Base-by-base conservation (phyloP, 805 yeast species). In the Cyberlindnera mrakii region DNA sequence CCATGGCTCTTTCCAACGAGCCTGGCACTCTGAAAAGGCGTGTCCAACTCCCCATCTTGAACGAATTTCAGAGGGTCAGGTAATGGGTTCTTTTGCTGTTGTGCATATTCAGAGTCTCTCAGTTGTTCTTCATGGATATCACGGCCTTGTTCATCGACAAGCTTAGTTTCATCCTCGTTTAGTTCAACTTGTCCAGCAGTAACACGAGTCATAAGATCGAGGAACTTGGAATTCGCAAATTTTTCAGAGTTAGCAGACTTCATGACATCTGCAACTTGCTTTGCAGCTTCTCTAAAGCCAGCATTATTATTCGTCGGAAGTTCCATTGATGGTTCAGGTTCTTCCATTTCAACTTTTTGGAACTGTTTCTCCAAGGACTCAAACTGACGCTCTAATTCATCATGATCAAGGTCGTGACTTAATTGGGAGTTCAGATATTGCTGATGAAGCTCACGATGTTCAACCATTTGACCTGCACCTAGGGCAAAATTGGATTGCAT, bases 31-130 rank as follows among this genome's bases (percentile, higher is more conserved):
- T 50, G 55, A 44, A 40, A 54, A 8, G 62, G 62, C 2, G 54
- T 45, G 2, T 44, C 39, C 16, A 58, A 40, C 20, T 51, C 53
- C 16, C 53, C 54, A 10, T 52, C 53, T 35, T 45, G 41, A 30
- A 58, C 36, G 23, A 48, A 47, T 30, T 40, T 51, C 37, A 58
- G 44, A 40, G 62, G 62, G 45, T 58, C 61, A 19, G 62, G 59
- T 8, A 58, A 33, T 15, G n/a, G 30, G 37, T 27, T 37, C 40
- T 39, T 39, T 29, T 33, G 42, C 30, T 2, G 16, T 10, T n/a
- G 37, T 16, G 40, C 40, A 9, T 45, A 44, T 17, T 42, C 42
- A 7, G 14, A 6, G 5, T 35, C 19, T 5, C 33, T 25, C 7
- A 18, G 19, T 4, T 43, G 10, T 14, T 40, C 27, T 31, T 52